Base-by-base conservation (phyloP, 1,284 basidiomycete species). In the Cryptococcus sp. region DNA sequence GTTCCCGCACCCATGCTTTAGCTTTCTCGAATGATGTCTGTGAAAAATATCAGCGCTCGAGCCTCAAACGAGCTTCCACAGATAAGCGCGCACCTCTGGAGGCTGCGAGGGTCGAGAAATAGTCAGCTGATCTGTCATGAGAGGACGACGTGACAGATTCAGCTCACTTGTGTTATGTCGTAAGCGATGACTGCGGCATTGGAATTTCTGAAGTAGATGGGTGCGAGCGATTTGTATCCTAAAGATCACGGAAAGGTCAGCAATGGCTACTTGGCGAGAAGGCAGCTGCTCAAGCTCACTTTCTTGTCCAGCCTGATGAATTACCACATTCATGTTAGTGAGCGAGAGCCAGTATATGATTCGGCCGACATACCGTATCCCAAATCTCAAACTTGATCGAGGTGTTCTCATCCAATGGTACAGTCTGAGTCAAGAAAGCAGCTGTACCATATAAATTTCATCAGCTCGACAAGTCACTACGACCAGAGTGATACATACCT, bases 171-270 rank as follows among this genome's bases (percentile, higher is more conserved):
- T 16, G 91, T 94, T 57, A 99, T 88, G 78, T 99, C 95, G 80
- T 98, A 99, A 27, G 98, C 94, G 31, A 99, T 95, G 40, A 98
- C 93, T 46, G 94, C 95, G 7, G 95, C 95, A 78, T 98, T 94
- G 11, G 95, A 94, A 71, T 99, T 97, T 73, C 95, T 89, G 79
- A 98, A 99, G 81, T 99, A 99, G 88, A 94, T 95, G 50, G 92
- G 92, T 46, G 92, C 91, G 20, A 80, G 73, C 19, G 74, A 76
- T 61, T 77, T 77, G 67, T 79, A 79, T 7, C 77, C 74, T 76
- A 54, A 6, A 17, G 22, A 8, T 5, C 31, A 46, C 1, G 17
- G 31, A 16, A 15, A 3, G 20, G 15, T 40, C 17, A n/a, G 16
- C 20, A 10, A 38, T 6, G 15, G 20, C 19, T 44, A 35, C 17